Base-by-base conservation (phyloP, 177 flowering plant species). In the Vitis hybrid region DNA sequence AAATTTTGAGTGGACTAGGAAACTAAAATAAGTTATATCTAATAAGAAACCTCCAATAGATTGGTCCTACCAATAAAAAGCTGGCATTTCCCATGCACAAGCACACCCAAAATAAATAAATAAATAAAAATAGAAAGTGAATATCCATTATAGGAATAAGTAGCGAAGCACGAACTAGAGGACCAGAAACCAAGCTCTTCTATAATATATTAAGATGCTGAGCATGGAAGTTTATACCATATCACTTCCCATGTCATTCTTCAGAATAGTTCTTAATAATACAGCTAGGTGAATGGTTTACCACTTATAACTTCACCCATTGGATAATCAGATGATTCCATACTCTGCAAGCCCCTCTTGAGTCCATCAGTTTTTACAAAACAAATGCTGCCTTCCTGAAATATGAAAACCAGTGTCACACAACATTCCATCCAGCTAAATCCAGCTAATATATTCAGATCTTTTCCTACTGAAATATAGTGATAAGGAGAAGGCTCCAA, bases 291-390 rank as follows among this genome's bases (percentile, higher is more conserved):
- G 11, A 30, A 6, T 54, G 56, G 15, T 14, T 64, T 79, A 90
- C 93, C 90, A 76, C 77, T 60, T 27, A 84, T 62, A 52, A 75
- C 76, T 74, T 91, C 97, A 72, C 78, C 76, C 91, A 91, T 87
- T 75, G 82, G 91, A 78, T 82, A 93, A 72, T 95, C 97, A 54
- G 88, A 69, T 51, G 97, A 81, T 49, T 90, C 99, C 70, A 86
- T 75, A 73, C 82, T 86, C 18, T 87, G 93, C 79, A 86, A 80
- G 54, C 91, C 87, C 76, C 96, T 83, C 78, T 90, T 90, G 40
- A 88, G 86, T 57, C 90, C 93, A 69, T 92, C 98, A 67, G 75
- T 75, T 81, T 85, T 91, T 56, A 80, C 57, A 56, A 80, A 77
- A 76, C 77, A 79, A 21, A 63, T 67, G 18, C 59, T 81, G 60